Evolutionary conservation across 2,329 filamentous ascomycete species (phyloP).

Genomic region (Apiospora malaysiana): DNA sequence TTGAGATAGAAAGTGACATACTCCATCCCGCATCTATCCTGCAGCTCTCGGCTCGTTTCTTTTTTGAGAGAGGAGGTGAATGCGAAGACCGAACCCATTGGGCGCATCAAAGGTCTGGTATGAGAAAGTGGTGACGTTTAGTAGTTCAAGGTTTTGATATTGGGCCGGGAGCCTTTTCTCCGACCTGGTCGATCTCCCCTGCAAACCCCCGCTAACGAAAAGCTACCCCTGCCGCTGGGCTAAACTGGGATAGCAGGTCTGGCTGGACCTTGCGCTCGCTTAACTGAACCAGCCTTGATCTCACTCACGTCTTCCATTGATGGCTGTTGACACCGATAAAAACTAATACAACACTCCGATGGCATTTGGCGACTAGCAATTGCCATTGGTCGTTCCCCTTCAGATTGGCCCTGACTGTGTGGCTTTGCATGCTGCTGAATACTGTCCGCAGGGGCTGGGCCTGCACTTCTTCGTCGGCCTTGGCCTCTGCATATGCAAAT

Average conservation of each 20-base stretch:
- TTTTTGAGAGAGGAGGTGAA: neutral
- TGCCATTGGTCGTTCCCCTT: too few species aligned
- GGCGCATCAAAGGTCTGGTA: neutral
- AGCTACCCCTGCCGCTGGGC: conserved; percentile 2
- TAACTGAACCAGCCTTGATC: too few species aligned
- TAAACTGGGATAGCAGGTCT: neutral
- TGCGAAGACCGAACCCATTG: neutral
- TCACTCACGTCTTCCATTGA: too few species aligned
- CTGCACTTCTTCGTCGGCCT: neutral
- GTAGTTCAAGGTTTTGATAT: neutral
- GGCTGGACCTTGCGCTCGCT: too few species aligned
- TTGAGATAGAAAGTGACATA: neutral
- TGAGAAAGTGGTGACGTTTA: conserved; percentile 15
- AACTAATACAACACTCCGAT: neutral
- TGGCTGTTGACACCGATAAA: too few species aligned
- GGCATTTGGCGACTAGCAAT: too few species aligned
- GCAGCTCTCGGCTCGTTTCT: neutral
- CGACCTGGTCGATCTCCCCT: conserved; percentile 1
- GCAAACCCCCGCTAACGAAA: neutral
- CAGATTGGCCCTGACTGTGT: too few species aligned
- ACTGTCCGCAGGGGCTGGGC: too few species aligned
- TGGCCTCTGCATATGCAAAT: neutral
- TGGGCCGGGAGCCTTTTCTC: neutral
- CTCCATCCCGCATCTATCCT: neutral
- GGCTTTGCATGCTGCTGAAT: too few species aligned